Percentiles rank a stretch among this genome's conserved stretches.
These are phyloP conservation scores for Ophiostoma tasmaniense DNA, from an alignment of 2,329 filamentous ascomycete species.

Conservation along the genomic window DNA sequence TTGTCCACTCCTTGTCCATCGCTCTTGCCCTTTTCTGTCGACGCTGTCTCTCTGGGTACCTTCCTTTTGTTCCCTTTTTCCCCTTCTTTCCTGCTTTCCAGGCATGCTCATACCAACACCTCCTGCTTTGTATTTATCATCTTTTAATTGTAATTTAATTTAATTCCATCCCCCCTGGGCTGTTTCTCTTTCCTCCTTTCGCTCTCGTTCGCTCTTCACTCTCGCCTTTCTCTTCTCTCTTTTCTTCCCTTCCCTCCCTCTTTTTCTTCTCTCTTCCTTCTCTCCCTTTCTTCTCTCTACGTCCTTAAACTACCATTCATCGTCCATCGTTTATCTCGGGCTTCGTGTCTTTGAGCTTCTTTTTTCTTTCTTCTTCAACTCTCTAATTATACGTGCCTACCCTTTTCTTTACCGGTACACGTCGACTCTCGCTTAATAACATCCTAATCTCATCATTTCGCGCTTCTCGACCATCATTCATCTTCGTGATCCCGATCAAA, in stretches of 20 bases:
- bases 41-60: no score
- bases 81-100: conserved; percentile 13
- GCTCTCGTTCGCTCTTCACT: background rate
- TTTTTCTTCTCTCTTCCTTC: conserved; percentile 7
- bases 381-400: conserved; percentile 13
- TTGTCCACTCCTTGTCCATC: conserved; percentile 12
- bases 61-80: background rate
- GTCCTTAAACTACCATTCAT: conserved; percentile 16
- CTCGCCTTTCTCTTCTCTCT: background rate
- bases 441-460: background rate
- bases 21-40: conserved; percentile 9
- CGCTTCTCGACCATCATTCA: background rate
- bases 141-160: background rate
- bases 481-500: conserved; percentile 1
- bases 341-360: conserved; percentile 12
- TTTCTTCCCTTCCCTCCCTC: conserved; percentile 1
- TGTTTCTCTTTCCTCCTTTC: conserved; percentile 9
- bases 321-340: conserved; percentile 21
- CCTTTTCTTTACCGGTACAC: conserved; percentile 15
- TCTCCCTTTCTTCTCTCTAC: conserved; percentile 9
- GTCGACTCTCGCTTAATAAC: conserved; percentile 18
- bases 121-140: background rate
- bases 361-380: conserved; percentile 12
- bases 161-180: conserved; percentile 3
- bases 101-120: conserved; percentile 12